These are phyloP conservation scores for Quercus berberidifolia DNA, from an alignment of 306 rosid species.

Conservation along the genomic window DNA sequence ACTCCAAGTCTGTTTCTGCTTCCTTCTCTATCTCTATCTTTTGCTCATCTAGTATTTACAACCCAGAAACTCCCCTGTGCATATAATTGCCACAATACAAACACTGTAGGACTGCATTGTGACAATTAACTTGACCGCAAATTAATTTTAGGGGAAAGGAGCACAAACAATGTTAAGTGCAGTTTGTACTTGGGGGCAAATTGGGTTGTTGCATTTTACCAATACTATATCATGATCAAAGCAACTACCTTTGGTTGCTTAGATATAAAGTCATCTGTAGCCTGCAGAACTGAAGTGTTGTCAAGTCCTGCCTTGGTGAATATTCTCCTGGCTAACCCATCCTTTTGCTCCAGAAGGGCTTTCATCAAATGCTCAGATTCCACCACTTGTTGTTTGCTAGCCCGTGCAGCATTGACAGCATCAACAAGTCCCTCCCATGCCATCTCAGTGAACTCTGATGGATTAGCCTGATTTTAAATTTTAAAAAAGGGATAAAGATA, in stretches of 20 bases:
- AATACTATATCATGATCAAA: neutral
- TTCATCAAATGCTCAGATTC: conserved; percentile 96
- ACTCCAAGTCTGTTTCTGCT: too few species aligned
- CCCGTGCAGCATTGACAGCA: conserved; percentile 81
- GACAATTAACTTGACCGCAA: too few species aligned
- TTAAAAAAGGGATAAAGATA: neutral
- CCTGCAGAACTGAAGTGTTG: conserved; percentile 84
- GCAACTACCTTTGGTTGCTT: conserved; percentile 74
- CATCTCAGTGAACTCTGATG: conserved; percentile 84
- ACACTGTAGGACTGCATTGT: too few species aligned
- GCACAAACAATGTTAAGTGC: too few species aligned
- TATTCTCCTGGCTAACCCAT: conserved; percentile 86
- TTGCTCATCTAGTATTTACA: too few species aligned
- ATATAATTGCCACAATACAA: too few species aligned
- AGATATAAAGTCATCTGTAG: conserved; percentile 76
- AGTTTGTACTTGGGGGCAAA: too few species aligned
- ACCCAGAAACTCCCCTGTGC: too few species aligned
- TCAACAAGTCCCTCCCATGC: conserved; percentile 93
- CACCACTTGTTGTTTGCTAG: conserved; percentile 78
- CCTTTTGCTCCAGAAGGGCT: conserved; percentile 92
- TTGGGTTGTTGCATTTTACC: too few species aligned
- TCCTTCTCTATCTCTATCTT: too few species aligned
- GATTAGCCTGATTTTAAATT: conserved; percentile 47
- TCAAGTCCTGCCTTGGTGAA: conserved; percentile 89
- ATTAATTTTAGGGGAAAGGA: too few species aligned